Base-by-base conservation (phyloP, 805 yeast genomes). In the Wickerhamomyces ciferrii region DNA sequence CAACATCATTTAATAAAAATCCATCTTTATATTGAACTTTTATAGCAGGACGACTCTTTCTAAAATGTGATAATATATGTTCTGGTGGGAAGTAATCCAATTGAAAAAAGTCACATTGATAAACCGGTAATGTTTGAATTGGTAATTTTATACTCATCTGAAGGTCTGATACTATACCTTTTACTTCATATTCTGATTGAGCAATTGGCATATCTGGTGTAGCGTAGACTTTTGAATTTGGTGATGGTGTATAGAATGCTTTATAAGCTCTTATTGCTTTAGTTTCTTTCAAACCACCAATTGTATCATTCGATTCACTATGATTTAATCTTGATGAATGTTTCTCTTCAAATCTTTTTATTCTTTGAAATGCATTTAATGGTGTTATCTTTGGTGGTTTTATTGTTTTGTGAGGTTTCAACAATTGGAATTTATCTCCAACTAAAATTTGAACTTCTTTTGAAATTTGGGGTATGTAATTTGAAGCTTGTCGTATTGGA, bases 1-100 rank as follows among this genome's bases (percentile, higher is more conserved):
- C 31, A 8, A 27, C 11, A 40, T 56, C 54, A 44, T 59, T 59
- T 21, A 49, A 45, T 5, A 48, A 11, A 10, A 27, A 49, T 1
- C 54, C 55, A 18, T 53, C 52, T 10, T 47, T 36, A 37, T 45
- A 53, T 37, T 49, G 51, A 5, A 59, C 42, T n/a, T 60, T 29
- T 10, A 59, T 19, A 0, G 60, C 53, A 2, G 60, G 62, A n/a
- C 45, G 47, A 13, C 50, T 46, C 43, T 59, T 59, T 14, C 61
- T 47, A 42, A 53, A 56, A 4, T 54, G 13, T 1, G 54, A 54
- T 7, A 53, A 40, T 3, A 58, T n/a, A 34, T 57, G 61, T 1
- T 47, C 44, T 2, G 56, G 53, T 15, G 60, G 60, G 45, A 49
- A 59, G 40, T 42, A 59, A 4, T 37, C 25, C 10, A 13, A 7